phyloP scores from a whole-genome alignment of 2,329 filamentous ascomycete genomes.

The Ustilaginoidea virens region DNA sequence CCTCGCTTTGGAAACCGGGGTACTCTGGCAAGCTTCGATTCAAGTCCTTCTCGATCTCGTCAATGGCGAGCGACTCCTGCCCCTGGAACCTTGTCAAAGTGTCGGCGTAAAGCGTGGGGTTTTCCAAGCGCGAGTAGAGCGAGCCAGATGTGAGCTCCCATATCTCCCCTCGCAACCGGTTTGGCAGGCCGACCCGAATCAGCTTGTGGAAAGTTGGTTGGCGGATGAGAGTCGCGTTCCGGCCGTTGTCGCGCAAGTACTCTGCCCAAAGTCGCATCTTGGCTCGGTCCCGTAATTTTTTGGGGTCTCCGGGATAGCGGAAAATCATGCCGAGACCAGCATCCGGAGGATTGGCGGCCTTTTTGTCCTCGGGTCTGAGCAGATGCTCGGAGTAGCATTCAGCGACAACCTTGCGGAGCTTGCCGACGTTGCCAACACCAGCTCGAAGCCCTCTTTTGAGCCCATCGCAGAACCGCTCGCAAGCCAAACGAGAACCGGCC shows the following conservation, averaged over 20 bases:
- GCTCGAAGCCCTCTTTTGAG: constrained; percentile 80
- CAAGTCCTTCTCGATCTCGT: constrained; percentile 97
- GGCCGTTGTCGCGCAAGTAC: constrained; percentile 87
- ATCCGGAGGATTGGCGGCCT: constrained; percentile 51
- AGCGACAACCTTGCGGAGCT: constrained; percentile 61
- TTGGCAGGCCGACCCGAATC: constrained; percentile 87
- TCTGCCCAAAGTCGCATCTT: constrained; percentile 98
- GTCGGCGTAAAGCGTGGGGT: constrained; percentile 68
- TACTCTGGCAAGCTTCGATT: constrained; percentile 96
- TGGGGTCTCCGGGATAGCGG: constrained; percentile 84
- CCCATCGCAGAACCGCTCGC: constrained; percentile 91
- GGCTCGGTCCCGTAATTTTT: constrained; percentile 83
- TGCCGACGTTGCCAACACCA: constrained; percentile 76
- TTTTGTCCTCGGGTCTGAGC: constrained; percentile 46
- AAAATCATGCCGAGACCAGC: constrained; percentile 87
- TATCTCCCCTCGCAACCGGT: constrained; percentile 80
- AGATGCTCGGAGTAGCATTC: constrained; percentile 89
- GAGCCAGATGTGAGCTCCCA: constrained; percentile 94
- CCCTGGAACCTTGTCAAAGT: constrained; percentile 74
- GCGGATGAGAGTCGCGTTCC: constrained; percentile 80
- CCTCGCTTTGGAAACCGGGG: constrained; percentile 89
- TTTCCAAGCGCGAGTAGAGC: constrained; percentile 73
- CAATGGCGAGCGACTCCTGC: constrained; percentile 82
- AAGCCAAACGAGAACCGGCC: constrained; percentile 73
- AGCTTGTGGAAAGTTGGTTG: constrained; percentile 97